These are phyloP conservation scores for Suillus brevipes DNA, from an alignment of 768 basidiomycete species.

Conservation along the genomic window DNA sequence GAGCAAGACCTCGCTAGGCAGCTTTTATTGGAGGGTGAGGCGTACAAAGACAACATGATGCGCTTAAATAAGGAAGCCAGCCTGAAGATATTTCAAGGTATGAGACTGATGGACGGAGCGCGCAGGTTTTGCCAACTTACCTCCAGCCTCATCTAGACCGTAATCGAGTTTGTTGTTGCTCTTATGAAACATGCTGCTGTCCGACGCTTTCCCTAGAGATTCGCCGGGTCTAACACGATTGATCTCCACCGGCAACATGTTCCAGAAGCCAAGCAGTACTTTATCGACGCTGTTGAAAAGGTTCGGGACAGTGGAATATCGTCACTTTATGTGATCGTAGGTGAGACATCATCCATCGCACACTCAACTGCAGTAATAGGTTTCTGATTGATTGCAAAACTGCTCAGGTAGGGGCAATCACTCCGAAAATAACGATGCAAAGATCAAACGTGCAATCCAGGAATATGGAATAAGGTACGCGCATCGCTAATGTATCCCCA, in stretches of 20 bases:
- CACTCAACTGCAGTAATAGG: not conserved
- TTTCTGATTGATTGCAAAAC: not conserved
- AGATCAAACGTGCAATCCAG: slow-evolving; percentile 85
- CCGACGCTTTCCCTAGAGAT: not conserved
- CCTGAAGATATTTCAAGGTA: slow-evolving; percentile 80
- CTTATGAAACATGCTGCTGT: not conserved
- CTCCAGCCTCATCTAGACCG: slow-evolving; percentile 1
- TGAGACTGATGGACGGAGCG: slow-evolving; percentile 26
- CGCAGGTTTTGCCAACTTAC: not conserved
- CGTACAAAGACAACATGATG: slow-evolving; percentile 72
- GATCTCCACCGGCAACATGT: slow-evolving; percentile 88
- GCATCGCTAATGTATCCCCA: not conserved
- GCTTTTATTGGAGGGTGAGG: slow-evolving; percentile 76
- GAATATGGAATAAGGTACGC: slow-evolving; percentile 72
- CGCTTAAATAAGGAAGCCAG: slow-evolving; percentile 71
- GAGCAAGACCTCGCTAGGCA: slow-evolving; percentile 76
- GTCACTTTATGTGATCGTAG: slow-evolving; percentile 76
- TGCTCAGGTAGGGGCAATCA: slow-evolving; percentile 76
- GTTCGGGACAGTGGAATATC: slow-evolving; percentile 57
- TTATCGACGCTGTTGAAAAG: slow-evolving; percentile 62
- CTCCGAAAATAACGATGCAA: slow-evolving; percentile 69
- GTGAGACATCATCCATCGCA: slow-evolving; percentile 39
- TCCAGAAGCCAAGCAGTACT: slow-evolving; percentile 76
- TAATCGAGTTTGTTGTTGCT: slow-evolving; percentile 7
- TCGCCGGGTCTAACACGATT: slow-evolving; percentile 57